Percentiles rank a stretch among this genome's conserved stretches.
Conservation (phyloP, 345 rosid species). For the Limnanthes douglasii region DNA sequence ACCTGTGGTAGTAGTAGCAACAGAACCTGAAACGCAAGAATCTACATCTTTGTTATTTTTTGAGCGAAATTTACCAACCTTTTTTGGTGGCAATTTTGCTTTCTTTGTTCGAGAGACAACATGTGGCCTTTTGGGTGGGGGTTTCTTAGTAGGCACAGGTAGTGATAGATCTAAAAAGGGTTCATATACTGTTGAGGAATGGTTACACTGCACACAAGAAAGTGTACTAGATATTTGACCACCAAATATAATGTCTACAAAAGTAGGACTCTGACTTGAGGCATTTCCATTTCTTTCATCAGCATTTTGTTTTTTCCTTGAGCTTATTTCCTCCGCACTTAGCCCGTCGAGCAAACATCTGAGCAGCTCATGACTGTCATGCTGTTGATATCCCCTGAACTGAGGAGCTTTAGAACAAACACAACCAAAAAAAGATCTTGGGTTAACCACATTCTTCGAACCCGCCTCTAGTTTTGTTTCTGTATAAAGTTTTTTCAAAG, state of each 20-base stretch:
- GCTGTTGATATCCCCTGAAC: conserved; percentile 88
- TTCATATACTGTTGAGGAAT: conserved; percentile 78
- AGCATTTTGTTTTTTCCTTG: conserved; percentile 26
- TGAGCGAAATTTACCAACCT: conserved; percentile 24
- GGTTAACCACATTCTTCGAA: conserved; percentile 51
- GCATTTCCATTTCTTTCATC: conserved; percentile 17
- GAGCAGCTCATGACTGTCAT: conserved; percentile 93
- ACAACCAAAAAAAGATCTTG: conserved; percentile 47
- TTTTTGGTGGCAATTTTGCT: conserved; percentile 54
- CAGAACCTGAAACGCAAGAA: conserved; percentile 9
- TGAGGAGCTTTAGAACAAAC: conserved; percentile 79
- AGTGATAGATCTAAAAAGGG: conserved; percentile 92
- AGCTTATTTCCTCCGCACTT: conserved; percentile 60
- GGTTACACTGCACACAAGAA: conserved; percentile 72
- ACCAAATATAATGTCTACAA: conserved; percentile 72
- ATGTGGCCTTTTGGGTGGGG: conserved; percentile 41
- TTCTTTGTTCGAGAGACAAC: conserved; percentile 46
- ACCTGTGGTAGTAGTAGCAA: neutral
- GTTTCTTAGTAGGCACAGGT: conserved; percentile 75
- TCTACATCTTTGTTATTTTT: conserved; percentile 28
- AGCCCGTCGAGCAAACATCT: conserved; percentile 70
- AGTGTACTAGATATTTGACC: conserved; percentile 84
- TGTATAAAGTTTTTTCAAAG: conserved; percentile 58
- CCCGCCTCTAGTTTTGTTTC: conserved; percentile 56
- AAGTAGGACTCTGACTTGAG: conserved; percentile 27